phyloP scores from a whole-genome alignment of 108 stramenopile genomes.

The Fragilaria crotonensis region DNA sequence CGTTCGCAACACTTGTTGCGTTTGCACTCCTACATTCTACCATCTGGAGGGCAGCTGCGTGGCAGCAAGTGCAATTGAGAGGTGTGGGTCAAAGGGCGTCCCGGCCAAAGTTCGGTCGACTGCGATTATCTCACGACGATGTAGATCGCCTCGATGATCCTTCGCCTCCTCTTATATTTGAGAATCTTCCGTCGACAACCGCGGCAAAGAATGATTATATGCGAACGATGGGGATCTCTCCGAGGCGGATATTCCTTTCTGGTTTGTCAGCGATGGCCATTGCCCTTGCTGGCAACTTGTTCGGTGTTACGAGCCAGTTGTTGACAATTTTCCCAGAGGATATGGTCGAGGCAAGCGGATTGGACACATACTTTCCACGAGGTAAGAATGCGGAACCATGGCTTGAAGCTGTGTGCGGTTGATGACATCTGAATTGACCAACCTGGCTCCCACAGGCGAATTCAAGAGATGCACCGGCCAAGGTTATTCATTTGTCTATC shows the following conservation, averaged over 20 bases:
- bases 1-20: no score
- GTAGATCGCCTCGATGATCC: no score
- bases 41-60: no score
- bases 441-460: neutral
- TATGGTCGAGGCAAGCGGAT: conserved; percentile 40
- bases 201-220: conserved; percentile 26
- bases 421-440: neutral
- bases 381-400: neutral
- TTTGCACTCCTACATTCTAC: no score
- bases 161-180: no score
- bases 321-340: conserved; percentile 45
- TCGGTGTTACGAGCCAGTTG: conserved; percentile 57
- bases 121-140: no score
- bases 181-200: neutral
- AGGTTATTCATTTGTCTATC: conserved; percentile 62
- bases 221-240: conserved; percentile 57
- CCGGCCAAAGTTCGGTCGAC: no score
- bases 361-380: conserved; percentile 66
- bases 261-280: conserved; percentile 43
- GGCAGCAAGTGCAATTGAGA: no score
- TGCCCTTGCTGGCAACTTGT: conserved; percentile 61
- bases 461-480: conserved; percentile 46
- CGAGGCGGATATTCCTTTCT: conserved; percentile 44
- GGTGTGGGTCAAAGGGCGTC: no score
- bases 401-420: neutral